Conservation (phyloP, 2,329 filamentous ascomycete genomes). For the Elsinoe australis region DNA sequence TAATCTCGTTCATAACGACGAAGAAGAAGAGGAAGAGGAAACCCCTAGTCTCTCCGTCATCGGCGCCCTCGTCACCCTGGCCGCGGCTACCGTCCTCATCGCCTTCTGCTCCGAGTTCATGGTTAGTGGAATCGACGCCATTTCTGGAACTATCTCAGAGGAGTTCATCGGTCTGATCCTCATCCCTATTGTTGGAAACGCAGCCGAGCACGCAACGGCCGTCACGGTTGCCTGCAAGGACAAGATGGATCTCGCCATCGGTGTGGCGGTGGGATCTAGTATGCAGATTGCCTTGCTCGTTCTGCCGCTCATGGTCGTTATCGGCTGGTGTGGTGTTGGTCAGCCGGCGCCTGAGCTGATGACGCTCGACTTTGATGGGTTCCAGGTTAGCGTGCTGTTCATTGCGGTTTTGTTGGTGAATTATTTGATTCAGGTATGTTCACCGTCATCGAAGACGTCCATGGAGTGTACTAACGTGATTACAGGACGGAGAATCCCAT, state of each 20-base stretch:
- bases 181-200: constrained; percentile 57
- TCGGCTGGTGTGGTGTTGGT: constrained; percentile 54
- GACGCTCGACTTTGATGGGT: constrained; percentile 79
- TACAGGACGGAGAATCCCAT: constrained; percentile 35
- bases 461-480: neutral
- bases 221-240: constrained; percentile 55
- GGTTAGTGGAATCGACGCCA: constrained; percentile 51
- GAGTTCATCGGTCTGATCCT: constrained; percentile 59
- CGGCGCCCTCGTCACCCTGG: constrained; percentile 65
- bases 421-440: constrained; percentile 55
- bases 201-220: constrained; percentile 55
- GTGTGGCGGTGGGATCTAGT: constrained; percentile 57
- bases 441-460: too few species aligned
- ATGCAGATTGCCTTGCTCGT: constrained; percentile 60
- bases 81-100: constrained; percentile 67
- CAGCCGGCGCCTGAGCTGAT: constrained; percentile 44
- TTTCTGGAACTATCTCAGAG: constrained; percentile 46
- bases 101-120: constrained; percentile 66
- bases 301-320: constrained; percentile 52
- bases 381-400: constrained; percentile 66
- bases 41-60: constrained; percentile 64
- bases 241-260: constrained; percentile 62
- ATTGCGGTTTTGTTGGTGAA: constrained; percentile 51
- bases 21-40: constrained; percentile 55
- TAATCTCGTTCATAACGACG: constrained; percentile 39